phyloP scores from a whole-genome alignment of 192 early-diverging fungal genomes.

The Entomortierella chlamydospora region DNA sequence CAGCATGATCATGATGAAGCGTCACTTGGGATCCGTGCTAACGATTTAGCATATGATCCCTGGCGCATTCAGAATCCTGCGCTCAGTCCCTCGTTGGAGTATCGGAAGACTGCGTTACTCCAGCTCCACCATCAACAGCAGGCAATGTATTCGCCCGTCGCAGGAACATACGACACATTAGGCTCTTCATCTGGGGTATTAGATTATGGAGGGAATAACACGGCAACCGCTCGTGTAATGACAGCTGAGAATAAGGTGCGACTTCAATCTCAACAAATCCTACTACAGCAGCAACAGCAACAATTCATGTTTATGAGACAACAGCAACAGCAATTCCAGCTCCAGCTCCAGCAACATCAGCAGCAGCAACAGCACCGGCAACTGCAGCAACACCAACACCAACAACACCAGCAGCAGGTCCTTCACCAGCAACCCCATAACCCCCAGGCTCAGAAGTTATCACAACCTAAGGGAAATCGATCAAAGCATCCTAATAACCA shows the following conservation, averaged over 20 bases:
- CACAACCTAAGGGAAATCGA: slow-evolving; percentile 29
- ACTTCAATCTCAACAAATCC: slow-evolving; percentile 60
- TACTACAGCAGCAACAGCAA: slow-evolving; percentile 63
- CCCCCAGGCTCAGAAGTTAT: slow-evolving; percentile 51
- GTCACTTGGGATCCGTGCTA: slow-evolving; percentile 44
- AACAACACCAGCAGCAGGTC: slow-evolving; percentile 7
- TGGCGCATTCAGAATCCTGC: slow-evolving; percentile 37
- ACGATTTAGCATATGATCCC: slow-evolving; percentile 47
- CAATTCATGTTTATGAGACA: slow-evolving; percentile 34
- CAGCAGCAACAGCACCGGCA: slow-evolving; percentile 11
- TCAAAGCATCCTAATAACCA: slow-evolving; percentile 38
- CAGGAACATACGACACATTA: slow-evolving; percentile 16
- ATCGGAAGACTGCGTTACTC: slow-evolving; percentile 36
- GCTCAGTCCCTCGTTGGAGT: slow-evolving; percentile 37
- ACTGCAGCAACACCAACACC: slow-evolving; percentile 1
- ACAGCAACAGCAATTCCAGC: slow-evolving; percentile 63
- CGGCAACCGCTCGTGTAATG: slow-evolving; percentile 25
- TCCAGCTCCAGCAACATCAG: slow-evolving; percentile 50
- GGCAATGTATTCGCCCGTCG: slow-evolving; percentile 21
- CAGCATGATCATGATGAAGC: slow-evolving; percentile 51
- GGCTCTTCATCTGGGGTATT: slow-evolving; percentile 30
- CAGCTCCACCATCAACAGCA: slow-evolving; percentile 56
- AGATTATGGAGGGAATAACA: slow-evolving; percentile 37
- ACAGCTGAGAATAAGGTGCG: slow-evolving; percentile 62
- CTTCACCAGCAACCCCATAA: slow-evolving; percentile 50